phyloP scores from a whole-genome alignment of 2,329 filamentous ascomycete species.

The Aspergillus sp. region DNA sequence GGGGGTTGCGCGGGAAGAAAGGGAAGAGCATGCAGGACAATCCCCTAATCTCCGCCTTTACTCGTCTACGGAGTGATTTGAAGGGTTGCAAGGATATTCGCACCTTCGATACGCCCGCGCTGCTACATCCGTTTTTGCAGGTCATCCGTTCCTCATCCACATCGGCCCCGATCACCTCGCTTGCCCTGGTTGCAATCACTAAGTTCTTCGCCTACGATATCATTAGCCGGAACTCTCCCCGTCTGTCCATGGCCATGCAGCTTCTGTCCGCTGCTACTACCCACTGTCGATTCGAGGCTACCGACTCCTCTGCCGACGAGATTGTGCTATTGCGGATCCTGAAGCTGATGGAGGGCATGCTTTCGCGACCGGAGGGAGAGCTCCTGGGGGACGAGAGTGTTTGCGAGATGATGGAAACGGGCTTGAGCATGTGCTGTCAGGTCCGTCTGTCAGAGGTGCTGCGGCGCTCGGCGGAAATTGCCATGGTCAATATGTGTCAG shows the following conservation, averaged over 20 bases:
- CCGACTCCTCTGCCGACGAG: constrained; percentile 88
- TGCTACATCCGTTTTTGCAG: constrained; percentile 89
- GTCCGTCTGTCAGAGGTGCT: constrained; percentile 83
- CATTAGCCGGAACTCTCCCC: constrained; percentile 73
- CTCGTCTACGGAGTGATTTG: constrained; percentile 77
- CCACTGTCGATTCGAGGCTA: constrained; percentile 94
- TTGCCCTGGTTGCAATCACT: constrained; percentile 84
- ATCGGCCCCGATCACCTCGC: constrained; percentile 88
- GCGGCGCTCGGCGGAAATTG: constrained; percentile 83
- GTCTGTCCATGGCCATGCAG: constrained; percentile 87
- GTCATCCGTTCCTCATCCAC: constrained; percentile 95
- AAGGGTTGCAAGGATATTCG: constrained; percentile 84
- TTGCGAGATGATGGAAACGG: constrained; percentile 99
- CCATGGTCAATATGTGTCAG: constrained; percentile 98
- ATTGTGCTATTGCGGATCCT: constrained; percentile 90
- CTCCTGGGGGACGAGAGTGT: constrained; percentile 96
- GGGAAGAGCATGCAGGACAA: constrained; percentile 97
- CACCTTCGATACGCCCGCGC: constrained; percentile 76
- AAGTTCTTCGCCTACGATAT: constrained; percentile 97
- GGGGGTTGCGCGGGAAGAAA: constrained; percentile 90
- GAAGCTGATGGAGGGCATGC: constrained; percentile 97
- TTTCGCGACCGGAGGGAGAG: constrained; percentile 84
- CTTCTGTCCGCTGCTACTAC: constrained; percentile 89
- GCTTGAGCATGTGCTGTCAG: constrained; percentile 94
- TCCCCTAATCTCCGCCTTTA: constrained; percentile 90